Conservation (phyloP, 2,329 filamentous ascomycete genomes). For the Ceratocystis destructans region DNA sequence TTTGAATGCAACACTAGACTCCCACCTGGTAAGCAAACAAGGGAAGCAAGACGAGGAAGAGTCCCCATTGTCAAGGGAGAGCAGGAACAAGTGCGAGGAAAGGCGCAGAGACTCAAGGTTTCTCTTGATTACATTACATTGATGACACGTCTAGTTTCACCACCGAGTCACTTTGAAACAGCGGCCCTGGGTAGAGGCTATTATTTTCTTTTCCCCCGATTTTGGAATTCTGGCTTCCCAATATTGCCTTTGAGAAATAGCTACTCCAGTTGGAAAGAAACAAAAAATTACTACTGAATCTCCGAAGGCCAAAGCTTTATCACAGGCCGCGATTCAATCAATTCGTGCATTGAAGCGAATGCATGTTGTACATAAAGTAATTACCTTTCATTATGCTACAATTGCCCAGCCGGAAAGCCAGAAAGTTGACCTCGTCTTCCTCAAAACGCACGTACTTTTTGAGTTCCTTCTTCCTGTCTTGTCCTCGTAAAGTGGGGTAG, state of each 20-base stretch:
- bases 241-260: background rate
- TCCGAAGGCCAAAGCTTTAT: background rate
- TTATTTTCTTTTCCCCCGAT: background rate
- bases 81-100: background rate
- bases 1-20: background rate
- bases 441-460: background rate
- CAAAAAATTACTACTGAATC: background rate
- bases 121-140: background rate
- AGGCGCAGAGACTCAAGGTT: background rate
- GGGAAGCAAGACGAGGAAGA: background rate
- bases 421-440: background rate
- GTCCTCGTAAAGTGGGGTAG: background rate
- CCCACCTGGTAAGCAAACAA: background rate
- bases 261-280: no score
- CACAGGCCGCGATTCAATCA: background rate
- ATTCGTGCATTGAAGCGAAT: background rate
- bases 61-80: background rate
- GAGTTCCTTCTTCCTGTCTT: constrained; percentile 1
- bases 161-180: constrained; percentile 3
- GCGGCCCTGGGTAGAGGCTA: background rate
- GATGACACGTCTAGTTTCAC: background rate
- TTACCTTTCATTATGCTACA: background rate
- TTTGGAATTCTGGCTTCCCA: background rate
- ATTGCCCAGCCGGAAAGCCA: background rate
- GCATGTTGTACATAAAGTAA: background rate